Evolutionary conservation across 116 monocot genomes (phyloP).

Genomic region (Thalassia testudinum): DNA sequence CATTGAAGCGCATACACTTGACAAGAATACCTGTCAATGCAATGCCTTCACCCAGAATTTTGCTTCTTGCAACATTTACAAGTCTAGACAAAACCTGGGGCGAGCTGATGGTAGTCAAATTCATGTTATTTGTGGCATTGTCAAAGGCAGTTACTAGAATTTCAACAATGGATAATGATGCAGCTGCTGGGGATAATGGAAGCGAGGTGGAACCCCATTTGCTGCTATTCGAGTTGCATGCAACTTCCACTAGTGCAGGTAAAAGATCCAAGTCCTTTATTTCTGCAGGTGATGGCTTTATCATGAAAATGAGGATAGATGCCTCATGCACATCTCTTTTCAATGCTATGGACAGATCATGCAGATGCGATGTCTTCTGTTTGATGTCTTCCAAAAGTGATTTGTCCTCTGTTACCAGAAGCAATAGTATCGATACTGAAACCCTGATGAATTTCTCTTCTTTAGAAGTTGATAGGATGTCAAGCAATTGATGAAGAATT

Average conservation of each 20-base stretch:
- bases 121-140: conserved; percentile 72
- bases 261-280: conserved; percentile 68
- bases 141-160: conserved; percentile 78
- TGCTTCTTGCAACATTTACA: conserved; percentile 58
- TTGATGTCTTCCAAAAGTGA: conserved; percentile 67
- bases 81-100: conserved; percentile 59
- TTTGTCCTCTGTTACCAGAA: conserved; percentile 69
- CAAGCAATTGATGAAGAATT: conserved; percentile 61
- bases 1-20: conserved; percentile 78
- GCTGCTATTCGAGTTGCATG: conserved; percentile 37
- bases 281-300: conserved; percentile 80
- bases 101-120: conserved; percentile 53
- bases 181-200: conserved; percentile 65
- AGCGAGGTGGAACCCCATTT: conserved; percentile 22
- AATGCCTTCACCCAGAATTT: conserved; percentile 60
- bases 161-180: conserved; percentile 83
- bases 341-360: conserved; percentile 49
- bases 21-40: conserved; percentile 70
- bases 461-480: conserved; percentile 56
- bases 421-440: conserved; percentile 45
- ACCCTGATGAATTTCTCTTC: conserved; percentile 54
- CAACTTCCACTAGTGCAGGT: conserved; percentile 62
- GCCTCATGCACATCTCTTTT: conserved; percentile 77
- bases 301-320: conserved; percentile 64
- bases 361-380: conserved; percentile 40